Base-by-base conservation (phyloP, 2,329 filamentous ascomycete species). In the Rhinocladiella mackenziei region DNA sequence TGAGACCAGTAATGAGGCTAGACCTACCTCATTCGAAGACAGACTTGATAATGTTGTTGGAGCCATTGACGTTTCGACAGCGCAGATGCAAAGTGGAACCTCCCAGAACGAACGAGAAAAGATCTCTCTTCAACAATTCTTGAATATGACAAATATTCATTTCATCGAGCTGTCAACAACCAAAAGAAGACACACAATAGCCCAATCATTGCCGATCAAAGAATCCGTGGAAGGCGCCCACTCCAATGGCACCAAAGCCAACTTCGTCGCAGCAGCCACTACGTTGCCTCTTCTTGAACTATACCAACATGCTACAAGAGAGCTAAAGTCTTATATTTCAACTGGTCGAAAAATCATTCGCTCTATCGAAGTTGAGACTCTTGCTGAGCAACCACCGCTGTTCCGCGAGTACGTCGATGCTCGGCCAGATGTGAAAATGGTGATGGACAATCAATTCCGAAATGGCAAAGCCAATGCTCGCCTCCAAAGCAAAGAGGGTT, bases 81-180 rank as follows among this genome's bases (percentile, higher is more conserved):
- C 37, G 28, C 48, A 51, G 43, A 39, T 51, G 34, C 26, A 53
- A 26, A 34, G 45, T 20, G 44, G 37, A 18, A 32, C 43, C 54
- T 20, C 35, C 64, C n/a, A 59, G 67, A 36, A 59, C 2, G 65
- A 74, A 31, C 63, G 68, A 4, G 75, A 79, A n/a, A 72, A 72
- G 15, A 89, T 95, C 41, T 84, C 89, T 33, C 73, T 98, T 2
- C 88, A 95, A 56, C 86, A 95, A 40, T 98, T 98, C 66, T 70
- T 98, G 32, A 87, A 94, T 51, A 82, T 95, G 80, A 96, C 91
- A 2, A 94, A 87, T 47, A 95, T 98, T 58, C 86, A 89, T 41
- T 98, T 98, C 68, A 96, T 98, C 86, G 92, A 98, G 62, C 74
- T 98, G 37, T 95, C 84, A n/a, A 95, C 91, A 0, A 96, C 89